Evolutionary conservation across 306 rosid species (phyloP).

Genomic region (Vigna angularis): DNA sequence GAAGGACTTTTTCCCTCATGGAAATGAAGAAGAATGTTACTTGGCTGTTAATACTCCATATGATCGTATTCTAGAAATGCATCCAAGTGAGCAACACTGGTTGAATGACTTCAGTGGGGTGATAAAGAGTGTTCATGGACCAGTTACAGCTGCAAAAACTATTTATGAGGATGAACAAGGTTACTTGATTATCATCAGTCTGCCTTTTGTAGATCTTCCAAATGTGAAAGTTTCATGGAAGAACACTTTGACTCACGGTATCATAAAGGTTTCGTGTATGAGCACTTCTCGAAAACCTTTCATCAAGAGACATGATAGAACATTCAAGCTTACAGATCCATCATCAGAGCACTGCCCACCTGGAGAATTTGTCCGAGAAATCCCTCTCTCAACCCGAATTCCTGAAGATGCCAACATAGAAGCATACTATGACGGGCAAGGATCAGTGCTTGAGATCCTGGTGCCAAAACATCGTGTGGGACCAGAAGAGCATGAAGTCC

Average conservation of each 20-base stretch:
- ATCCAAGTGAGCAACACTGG: constrained; percentile 67
- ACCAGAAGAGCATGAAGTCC: constrained; percentile 96
- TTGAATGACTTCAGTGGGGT: constrained; percentile 82
- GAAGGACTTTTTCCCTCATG: constrained; percentile 73
- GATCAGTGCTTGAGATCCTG: constrained; percentile 90
- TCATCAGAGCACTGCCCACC: constrained; percentile 93
- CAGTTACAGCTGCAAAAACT: constrained; percentile 91
- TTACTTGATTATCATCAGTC: constrained; percentile 79
- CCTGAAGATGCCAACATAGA: constrained; percentile 94
- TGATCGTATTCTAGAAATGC: constrained; percentile 64
- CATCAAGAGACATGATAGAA: constrained; percentile 79
- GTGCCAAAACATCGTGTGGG: constrained; percentile 84
- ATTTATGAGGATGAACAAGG: constrained; percentile 88
- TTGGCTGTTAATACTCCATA: constrained; percentile 78
- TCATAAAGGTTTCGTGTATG: constrained; percentile 88
- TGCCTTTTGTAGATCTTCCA: constrained; percentile 88
- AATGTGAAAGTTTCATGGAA: constrained; percentile 96
- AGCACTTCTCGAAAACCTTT: constrained; percentile 81
- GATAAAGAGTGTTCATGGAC: constrained; percentile 80
- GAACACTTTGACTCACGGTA: constrained; percentile 82
- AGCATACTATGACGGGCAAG: constrained; percentile 90
- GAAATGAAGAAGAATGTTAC: constrained; percentile 70
- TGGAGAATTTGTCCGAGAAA: constrained; percentile 91
- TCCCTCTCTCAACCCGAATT: constrained; percentile 80
- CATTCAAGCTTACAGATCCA: constrained; percentile 86